phyloP scores from a whole-genome alignment of 108 stramenopile genomes.

The Cyclotella cryptica region DNA sequence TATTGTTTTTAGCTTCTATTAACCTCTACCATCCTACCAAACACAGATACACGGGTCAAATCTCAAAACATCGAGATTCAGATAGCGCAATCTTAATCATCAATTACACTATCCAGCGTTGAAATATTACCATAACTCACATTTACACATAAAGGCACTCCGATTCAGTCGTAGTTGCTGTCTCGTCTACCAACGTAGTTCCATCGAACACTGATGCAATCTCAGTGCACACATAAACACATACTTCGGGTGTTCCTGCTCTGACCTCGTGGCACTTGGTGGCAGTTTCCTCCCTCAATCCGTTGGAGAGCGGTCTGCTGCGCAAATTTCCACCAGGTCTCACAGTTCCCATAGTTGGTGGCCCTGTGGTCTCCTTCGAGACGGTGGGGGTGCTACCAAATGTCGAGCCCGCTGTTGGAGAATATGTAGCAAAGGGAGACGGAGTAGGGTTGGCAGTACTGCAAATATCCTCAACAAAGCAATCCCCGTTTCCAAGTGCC shows the following conservation, averaged over 20 bases:
- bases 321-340: background rate
- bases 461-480: conserved; percentile 13
- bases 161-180: conserved; percentile 5
- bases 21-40: too few species aligned
- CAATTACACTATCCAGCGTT: background rate
- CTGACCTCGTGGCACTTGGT: conserved; percentile 1
- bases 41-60: too few species aligned
- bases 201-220: background rate
- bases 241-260: conserved; percentile 1
- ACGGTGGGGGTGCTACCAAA: conserved; percentile 37
- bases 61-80: background rate
- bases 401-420: conserved; percentile 14
- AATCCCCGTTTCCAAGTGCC: background rate
- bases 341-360: conserved; percentile 16
- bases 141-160: background rate
- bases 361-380: conserved; percentile 31
- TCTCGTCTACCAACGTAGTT: background rate
- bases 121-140: background rate
- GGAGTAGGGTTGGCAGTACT: background rate
- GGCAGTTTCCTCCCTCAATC: background rate
- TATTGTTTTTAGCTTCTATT: too few species aligned
- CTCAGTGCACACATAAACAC: conserved; percentile 14
- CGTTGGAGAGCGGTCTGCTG: background rate
- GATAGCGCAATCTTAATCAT: background rate
- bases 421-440: background rate